Base-by-base conservation (phyloP, 805 yeast species). In the Yarrowia sp. region DNA sequence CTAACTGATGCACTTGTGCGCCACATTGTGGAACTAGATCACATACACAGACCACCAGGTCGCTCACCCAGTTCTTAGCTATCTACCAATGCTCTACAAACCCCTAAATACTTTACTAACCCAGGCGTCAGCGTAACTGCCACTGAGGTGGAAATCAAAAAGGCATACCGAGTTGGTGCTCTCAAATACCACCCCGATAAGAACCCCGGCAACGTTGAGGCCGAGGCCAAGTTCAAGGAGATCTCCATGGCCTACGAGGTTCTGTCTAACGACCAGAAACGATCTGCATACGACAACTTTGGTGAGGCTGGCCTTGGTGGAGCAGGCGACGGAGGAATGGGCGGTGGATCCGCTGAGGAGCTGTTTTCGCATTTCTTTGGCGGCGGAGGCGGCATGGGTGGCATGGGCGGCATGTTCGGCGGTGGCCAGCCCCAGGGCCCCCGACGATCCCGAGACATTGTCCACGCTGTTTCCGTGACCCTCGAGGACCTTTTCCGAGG, bases 201-300 rank as follows among this genome's bases (percentile, higher is more conserved):
- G 78, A 88, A 89, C 73, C 85, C 83, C 58, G 76, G 74, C 82
- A 71, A 73, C 41, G 76, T 72, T 19, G 98, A 92, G 76, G 98
- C 96, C 32, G 95, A 97, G 63, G 98, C 93, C 74, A 93, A 91
- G 79, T 93, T 93, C 78, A 95, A 93, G 79, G 98, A 92, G 76
- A 83, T 91, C 71, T 85, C 96, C 19, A 83, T 84, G 66, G 98
- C 98, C 17, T 85, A 93, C 75, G 98, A 93, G 77, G 81, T 91
- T n/a, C 81, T 93, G 68, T 83, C 90, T 12, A 98, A 92, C 74
- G 80, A 87, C 17, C 89, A 92, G 74, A 95, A 92, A 81, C 89
- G 98, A 80, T 90, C 87, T 38, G 71, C 88, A 3, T 93, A 93
- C 75, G 98, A 95, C 78, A 85, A 84, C 69, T 91, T 84, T 74